Base-by-base conservation (phyloP, 768 basidiomycete genomes). In the Asterophora parasitica region DNA sequence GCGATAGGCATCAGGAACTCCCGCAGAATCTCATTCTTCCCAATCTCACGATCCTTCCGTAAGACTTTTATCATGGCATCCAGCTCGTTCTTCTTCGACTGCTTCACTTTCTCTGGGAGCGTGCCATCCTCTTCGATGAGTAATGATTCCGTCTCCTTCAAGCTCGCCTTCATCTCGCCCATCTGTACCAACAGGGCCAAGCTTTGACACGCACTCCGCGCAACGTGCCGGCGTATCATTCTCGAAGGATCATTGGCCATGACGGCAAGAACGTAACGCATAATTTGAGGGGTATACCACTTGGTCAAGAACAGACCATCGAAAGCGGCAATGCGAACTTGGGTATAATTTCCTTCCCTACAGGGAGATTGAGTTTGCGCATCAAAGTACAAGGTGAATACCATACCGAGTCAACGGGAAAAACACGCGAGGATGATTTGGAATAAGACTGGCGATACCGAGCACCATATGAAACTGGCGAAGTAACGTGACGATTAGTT, bases 321-420 rank as follows among this genome's bases (percentile, higher is more conserved):
- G 57, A 99, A 96, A 3, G 96, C 95, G 4, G 89, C 84, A 37
- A 92, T 78, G 38, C 96, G 85, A 37, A 99, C 89, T 61, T 90
- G 86, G 2, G 85, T 85, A 57, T 87, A 92, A 61, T 97, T 96
- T 33, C 95, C 96, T 67, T 96, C 92, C 19, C 94, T 94, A 55
- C n/a, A 46, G 37, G 38, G 49, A 57, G n/a, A 60, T 42, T 44
- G 12, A 46, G 15, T 20, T 23, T 15, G n/a, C 32, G 16, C 12
- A 7, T 46, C 34, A 19, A 16, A 27, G 36, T 28, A 5, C 4
- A 15, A 40, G 23, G 13, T 12, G 8, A 33, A 51, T 20, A 30
- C 54, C 81, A 40, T 54, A 92, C 92, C 94, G 78, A 33, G 94
- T 95, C 56, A 93, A 80, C 1, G 88, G 83, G 58, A 98, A 86